Evolutionary conservation across 208 protist genomes (phyloP), one percentile per base, ranked within the genome.

Genomic region (Trypanosoma cruzi): DNA sequence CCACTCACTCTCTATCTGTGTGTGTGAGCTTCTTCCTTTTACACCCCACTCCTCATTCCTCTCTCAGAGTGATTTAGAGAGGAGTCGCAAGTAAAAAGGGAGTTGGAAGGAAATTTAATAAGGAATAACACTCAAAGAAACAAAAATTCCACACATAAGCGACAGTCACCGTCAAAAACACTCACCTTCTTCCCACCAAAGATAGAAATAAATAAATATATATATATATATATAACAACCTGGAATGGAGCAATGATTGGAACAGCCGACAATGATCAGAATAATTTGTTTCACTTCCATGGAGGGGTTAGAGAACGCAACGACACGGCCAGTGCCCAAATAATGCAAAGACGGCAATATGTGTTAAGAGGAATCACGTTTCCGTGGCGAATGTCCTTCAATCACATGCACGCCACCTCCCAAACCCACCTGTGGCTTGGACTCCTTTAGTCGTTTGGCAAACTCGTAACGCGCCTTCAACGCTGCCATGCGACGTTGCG

Each of bases 391-490:
- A 46, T 90, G 74, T 0, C 89, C 89, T 28, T 82, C 79, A 64
- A 95, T 86, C 13, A 93, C 73, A 13, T 66, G 75, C 44, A 83
- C 78, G n/a, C n/a, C n/a, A 57, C 86, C 84, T 0, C 64, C 71
- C 13, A 64, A 60, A 10, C 59, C 56, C 5, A 54, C 64, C 58
- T 34, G 68, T 50, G 65, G 63, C 4, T 32, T 42, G 42, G 48
- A 60, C 57, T 72, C 71, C 59, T 85, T 81, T 16, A 88, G 59
- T 50, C 64, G 52, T 60, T 92, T 77, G 0, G 85, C 84, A 42
- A 89, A 75, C 16, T 81, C 77, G 62, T 93, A 84, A 22, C 90
- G 87, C 3, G 84, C 79, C 72, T 96, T 96, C 13, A 96, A 76
- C 16, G 90, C 90, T 0, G 61, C 68, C 55, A 96, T 54, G 3